Percentiles rank a stretch among this genome's conserved stretches.
Conservation (phyloP, 495 filamentous ascomycete species). For the Aspergillus heteromorphus region DNA sequence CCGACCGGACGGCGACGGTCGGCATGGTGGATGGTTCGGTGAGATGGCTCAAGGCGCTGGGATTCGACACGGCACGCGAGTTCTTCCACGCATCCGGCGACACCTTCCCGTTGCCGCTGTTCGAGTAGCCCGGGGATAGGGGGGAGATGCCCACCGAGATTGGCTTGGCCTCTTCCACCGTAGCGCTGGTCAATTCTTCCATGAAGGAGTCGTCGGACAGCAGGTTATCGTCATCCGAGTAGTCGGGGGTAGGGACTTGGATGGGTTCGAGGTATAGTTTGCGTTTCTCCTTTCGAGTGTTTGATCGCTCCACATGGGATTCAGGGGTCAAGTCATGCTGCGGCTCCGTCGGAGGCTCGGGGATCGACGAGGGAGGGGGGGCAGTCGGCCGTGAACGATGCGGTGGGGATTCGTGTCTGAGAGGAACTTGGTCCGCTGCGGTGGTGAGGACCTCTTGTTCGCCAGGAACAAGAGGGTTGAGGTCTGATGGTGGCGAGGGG, state of each 20-base stretch:
- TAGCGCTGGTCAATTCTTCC: conserved; percentile 81
- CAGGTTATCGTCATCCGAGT: conserved; percentile 58
- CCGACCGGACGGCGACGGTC: conserved; percentile 32
- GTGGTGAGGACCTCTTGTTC: conserved; percentile 10
- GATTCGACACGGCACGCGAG: conserved; percentile 50
- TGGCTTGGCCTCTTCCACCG: conserved; percentile 75
- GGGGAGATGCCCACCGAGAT: conserved; percentile 82
- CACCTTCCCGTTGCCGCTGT: conserved; percentile 24
- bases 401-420: conserved; percentile 19
- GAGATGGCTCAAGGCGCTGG: too few species aligned
- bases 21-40: conserved; percentile 33
- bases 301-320: conserved; percentile 10
- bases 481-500: conserved; percentile 18
- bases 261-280: conserved; percentile 52
- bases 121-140: conserved; percentile 58
- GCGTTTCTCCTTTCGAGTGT: conserved; percentile 39
- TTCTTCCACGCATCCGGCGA: conserved; percentile 32
- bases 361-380: conserved; percentile 11
- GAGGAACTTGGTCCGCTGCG: conserved; percentile 11
- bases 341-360: conserved; percentile 6
- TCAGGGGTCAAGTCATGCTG: conserved; percentile 21
- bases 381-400: conserved; percentile 15
- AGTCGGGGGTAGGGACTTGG: conserved; percentile 46
- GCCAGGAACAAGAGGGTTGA: conserved; percentile 7
- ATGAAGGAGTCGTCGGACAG: conserved; percentile 83